Evolutionary conservation across 331 rosid species (phyloP).

Genomic region (Cydonia oblonga): DNA sequence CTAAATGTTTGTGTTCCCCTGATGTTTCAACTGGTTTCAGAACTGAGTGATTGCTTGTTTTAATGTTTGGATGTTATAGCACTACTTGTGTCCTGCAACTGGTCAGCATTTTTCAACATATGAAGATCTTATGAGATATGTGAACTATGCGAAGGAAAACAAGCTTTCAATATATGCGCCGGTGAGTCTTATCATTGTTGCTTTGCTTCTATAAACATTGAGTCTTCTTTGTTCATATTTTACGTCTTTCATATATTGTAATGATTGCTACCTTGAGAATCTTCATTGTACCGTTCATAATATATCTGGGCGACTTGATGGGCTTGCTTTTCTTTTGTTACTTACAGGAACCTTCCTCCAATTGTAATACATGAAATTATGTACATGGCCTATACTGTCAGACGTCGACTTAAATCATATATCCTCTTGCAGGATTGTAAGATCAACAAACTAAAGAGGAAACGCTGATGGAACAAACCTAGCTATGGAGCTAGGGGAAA

Average conservation of each 20-base stretch:
- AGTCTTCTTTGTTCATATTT: background rate
- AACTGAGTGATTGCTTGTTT: background rate
- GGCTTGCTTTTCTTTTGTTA: background rate
- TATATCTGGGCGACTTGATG: background rate
- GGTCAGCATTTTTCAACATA: conserved; percentile 1
- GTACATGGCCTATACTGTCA: background rate
- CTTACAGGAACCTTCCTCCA: background rate
- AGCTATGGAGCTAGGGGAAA: background rate
- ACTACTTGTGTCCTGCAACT: background rate
- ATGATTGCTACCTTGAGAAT: background rate
- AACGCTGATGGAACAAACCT: background rate
- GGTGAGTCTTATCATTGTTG: background rate
- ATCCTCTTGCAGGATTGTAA: background rate
- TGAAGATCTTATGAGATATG: background rate
- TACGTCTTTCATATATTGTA: background rate
- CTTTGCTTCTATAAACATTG: background rate
- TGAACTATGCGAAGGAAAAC: background rate
- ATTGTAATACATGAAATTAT: background rate
- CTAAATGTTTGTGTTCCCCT: background rate
- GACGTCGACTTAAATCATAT: background rate
- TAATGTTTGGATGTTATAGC: background rate
- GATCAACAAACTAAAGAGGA: background rate
- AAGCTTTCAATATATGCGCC: conserved; percentile 1
- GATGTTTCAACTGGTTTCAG: background rate
- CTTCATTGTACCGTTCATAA: background rate